Evolutionary conservation across 108 stramenopile genomes (phyloP).

Genomic region (Skeletonema grethae): DNA sequence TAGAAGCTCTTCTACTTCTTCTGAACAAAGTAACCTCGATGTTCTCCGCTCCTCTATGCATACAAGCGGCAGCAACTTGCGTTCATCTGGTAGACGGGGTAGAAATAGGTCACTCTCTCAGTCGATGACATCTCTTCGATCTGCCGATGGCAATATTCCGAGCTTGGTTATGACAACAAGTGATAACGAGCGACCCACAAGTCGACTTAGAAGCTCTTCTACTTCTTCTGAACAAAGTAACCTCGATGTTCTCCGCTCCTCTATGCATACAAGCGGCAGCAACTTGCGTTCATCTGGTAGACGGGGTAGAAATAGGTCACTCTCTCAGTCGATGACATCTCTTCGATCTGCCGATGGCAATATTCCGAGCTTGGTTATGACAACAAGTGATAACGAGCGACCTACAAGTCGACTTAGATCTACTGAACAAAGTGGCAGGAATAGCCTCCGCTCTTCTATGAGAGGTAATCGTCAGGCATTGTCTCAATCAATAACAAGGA

Average conservation of each 20-base stretch:
- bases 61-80: neutral
- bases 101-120: neutral
- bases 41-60: too few relatives aligned
- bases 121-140: neutral
- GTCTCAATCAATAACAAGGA: neutral
- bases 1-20: neutral
- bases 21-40: neutral
- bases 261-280: neutral
- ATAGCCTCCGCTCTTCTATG: neutral
- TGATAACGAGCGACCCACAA: neutral
- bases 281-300: slow-evolving; percentile 1
- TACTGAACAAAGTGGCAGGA: neutral
- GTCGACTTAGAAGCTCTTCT: neutral
- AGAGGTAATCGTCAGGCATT: neutral
- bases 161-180: neutral
- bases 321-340: neutral
- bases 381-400: neutral
- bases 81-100: slow-evolving; percentile 1
- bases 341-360: neutral
- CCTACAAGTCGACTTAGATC: neutral
- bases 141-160: neutral
- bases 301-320: neutral
- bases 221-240: neutral
- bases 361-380: neutral
- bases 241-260: neutral